Conservation (phyloP, 2,329 filamentous ascomycete species). For the Neospermospora avenae region DNA sequence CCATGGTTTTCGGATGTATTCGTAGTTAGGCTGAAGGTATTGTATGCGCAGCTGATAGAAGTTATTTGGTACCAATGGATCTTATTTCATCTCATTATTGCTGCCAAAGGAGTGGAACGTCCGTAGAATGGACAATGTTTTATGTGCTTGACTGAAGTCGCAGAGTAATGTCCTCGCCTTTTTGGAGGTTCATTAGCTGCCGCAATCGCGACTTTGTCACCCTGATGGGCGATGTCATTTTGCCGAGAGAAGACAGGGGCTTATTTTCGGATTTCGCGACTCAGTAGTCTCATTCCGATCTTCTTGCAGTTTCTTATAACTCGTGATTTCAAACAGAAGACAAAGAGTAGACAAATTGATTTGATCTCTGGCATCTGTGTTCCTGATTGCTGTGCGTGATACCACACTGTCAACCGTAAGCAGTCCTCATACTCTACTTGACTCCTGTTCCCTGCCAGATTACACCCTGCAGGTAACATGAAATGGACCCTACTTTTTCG, state of each 20-base stretch:
- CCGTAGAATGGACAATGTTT: slow-evolving; percentile 26
- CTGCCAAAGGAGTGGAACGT: slow-evolving; percentile 33
- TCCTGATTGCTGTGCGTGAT: too few relatives aligned
- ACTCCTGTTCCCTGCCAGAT: neutral
- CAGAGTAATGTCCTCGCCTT: slow-evolving; percentile 16
- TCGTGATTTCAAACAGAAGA: too few relatives aligned
- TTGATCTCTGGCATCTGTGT: too few relatives aligned
- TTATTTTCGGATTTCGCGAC: slow-evolving; percentile 10
- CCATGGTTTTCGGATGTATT: slow-evolving; percentile 42
- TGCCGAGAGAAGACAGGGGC: slow-evolving; percentile 11
- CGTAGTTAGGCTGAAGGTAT: neutral
- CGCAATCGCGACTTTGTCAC: neutral
- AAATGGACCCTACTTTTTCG: too few relatives aligned
- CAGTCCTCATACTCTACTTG: too few relatives aligned
- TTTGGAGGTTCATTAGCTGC: neutral
- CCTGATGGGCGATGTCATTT: slow-evolving; percentile 18
- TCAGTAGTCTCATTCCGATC: neutral
- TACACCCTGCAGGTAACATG: too few relatives aligned
- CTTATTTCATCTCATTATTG: neutral
- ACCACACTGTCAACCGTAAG: too few relatives aligned
- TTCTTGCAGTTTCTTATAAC: too few relatives aligned
- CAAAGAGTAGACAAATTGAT: too few relatives aligned
- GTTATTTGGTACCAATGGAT: neutral
- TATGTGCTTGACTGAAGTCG: slow-evolving; percentile 14
- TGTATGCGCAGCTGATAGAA: neutral